Base-by-base conservation (phyloP, 2,329 filamentous ascomycete genomes). In the Juglanconis oblonga region DNA sequence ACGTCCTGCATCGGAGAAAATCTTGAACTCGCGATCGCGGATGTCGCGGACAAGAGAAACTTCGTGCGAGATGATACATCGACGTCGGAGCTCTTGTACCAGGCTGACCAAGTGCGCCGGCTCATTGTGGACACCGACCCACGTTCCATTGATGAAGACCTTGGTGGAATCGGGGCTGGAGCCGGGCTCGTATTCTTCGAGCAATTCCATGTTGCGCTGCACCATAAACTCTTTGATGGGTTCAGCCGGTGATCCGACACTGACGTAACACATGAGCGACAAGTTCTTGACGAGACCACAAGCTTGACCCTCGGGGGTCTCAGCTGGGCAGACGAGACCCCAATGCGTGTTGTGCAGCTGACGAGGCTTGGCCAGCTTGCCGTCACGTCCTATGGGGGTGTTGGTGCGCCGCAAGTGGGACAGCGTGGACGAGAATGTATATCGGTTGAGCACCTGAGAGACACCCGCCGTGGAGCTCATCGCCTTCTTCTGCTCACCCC, bases 401-500 rank as follows among this genome's bases (percentile, higher is more conserved):
- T 99, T 99, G 56, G 96, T 99, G 70, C 95, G 88, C 69, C 96
- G 88, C 76, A 99, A 84, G 88, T 99, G 96, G 17, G 95, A 99
- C 48, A 99, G 78, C 0, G 94, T 98, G 45, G 96, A 99, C 14
- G 95, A 88, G 71, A 97, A 99, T 0, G 96, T 98, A 74, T 98
- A 99, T 73, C 95, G 87, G 79, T 97, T 99, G 70, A 99, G 78
- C 77, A 99, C 96, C 77, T 99, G 95, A 52, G 94, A 98, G 51
- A 99, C 95, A 82, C 95, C 96, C 51, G 95, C 95, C 65, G 96
- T 98, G 1, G 93, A 91, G 67, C 89, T 94, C 68, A 91, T 90
- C 24, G 95, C 93, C 80, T 98, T 99, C 84, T 98, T 99, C 79
- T 99, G 95, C 67, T 99, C 95, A 71, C 95, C 96, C 96, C 95